A percentile compares a stretch with the other conserved stretches of the same genome.
Evolutionary conservation across 2,329 filamentous ascomycete genomes (phyloP).

Genomic region (Grosmannia clavigera): DNA sequence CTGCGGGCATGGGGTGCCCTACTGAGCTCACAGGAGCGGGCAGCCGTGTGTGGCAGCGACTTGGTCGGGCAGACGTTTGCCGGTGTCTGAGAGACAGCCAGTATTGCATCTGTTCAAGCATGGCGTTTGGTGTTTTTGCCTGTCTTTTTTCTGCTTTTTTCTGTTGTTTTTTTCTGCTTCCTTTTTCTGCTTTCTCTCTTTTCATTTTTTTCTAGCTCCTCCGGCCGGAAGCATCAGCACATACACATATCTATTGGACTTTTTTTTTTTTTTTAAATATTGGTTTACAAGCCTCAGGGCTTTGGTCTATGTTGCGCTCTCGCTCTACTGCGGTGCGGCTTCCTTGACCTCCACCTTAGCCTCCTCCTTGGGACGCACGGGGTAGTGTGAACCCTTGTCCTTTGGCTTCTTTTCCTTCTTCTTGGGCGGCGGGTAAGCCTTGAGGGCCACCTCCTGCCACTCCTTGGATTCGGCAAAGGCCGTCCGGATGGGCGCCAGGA

Average conservation of each 20-base stretch:
- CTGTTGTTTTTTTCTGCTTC: too few relatives aligned
- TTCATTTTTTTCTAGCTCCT: too few relatives aligned
- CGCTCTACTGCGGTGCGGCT: background rate
- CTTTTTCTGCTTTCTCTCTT: too few relatives aligned
- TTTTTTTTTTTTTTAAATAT: too few relatives aligned
- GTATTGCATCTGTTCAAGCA: background rate
- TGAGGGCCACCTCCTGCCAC: slow-evolving; percentile 66
- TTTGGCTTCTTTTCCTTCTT: slow-evolving; percentile 39
- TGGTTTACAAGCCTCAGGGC: background rate
- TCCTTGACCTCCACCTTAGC: slow-evolving; percentile 3
- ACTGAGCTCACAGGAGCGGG: slow-evolving; percentile 10
- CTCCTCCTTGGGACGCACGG: slow-evolving; percentile 11
- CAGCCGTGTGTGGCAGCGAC: slow-evolving; percentile 13
- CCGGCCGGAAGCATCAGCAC: background rate
- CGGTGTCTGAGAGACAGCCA: slow-evolving; percentile 7
- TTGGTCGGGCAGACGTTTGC: slow-evolving; percentile 13
- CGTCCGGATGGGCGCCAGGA: slow-evolving; percentile 66
- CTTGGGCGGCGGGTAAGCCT: slow-evolving; percentile 67
- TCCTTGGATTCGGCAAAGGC: slow-evolving; percentile 59
- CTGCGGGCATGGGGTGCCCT: slow-evolving; percentile 12
- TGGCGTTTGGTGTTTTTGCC: background rate
- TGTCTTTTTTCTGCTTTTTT: background rate
- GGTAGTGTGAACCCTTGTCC: slow-evolving; percentile 15
- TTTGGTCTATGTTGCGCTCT: background rate
- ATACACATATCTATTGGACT: background rate